Evolutionary conservation across 2,329 filamentous ascomycete species (phyloP), one percentile per base, ranked within the genome.

Genomic region (Ophiocordyceps camponoti-floridani): DNA sequence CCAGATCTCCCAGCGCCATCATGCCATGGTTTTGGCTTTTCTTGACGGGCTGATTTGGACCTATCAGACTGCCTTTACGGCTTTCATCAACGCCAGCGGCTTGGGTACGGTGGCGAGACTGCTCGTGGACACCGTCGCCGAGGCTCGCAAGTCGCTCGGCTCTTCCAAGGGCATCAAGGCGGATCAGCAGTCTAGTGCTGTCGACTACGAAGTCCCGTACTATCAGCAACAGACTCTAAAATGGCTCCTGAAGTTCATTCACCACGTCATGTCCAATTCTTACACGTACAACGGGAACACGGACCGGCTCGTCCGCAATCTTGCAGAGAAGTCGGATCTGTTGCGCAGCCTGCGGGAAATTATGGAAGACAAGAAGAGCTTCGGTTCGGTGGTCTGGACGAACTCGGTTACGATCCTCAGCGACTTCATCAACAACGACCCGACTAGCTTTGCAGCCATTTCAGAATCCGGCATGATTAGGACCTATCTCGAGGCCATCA

Each of bases 361-460:
- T 41, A 82, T 95, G 50, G 78, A 82, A 50, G 82, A 94, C 54
- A 80, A 84, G 35, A 69, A 69, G 44, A 70, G 79, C 35, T 99
- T 88, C 58, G 91, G 91, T 12, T 91, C 89, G 2, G 82, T 91
- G 47, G 86, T 96, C 5, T 99, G 91, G 91, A 94, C 87, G 43
- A 88, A 88, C 58, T 83, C 87, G 7, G 85, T 94, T 49, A 88
- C 82, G 45, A 89, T 95, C 46, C 68, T 98, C 43, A 91, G 85
- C 56, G 89, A 86, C 53, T 98, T 98, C 61, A 94, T 99, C 54
- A 93, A 99, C 63, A 95, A 96, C 57, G 91, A 98, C 56, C 91
- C 91, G 0, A 98, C 91, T 1, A 98, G 91, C 60, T 98, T 94
- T 59, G 82, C 86, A 27, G 86, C 94, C 23, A 91, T 99, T 51